Conservation (phyloP, 768 basidiomycete species). For the Sarcodon aspratus region DNA sequence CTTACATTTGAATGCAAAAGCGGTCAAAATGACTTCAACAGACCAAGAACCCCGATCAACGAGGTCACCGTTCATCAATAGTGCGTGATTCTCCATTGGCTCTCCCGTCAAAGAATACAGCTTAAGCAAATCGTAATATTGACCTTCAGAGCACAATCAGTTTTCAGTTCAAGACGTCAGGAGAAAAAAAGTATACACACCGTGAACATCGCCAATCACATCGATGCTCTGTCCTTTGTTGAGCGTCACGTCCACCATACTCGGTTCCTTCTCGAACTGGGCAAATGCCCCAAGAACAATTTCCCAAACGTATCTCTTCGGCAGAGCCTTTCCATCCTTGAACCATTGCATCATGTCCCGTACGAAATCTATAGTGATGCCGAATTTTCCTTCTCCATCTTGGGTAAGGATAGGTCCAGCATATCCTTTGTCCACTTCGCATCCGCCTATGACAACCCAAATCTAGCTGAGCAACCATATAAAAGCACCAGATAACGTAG, state of each 20-base stretch:
- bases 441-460: slow-evolving; percentile 40
- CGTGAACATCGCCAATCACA: slow-evolving; percentile 95
- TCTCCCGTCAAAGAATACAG: slow-evolving; percentile 77
- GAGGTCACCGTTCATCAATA: slow-evolving; percentile 91
- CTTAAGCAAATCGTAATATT: slow-evolving; percentile 91
- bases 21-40: slow-evolving; percentile 83
- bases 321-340: slow-evolving; percentile 87
- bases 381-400: slow-evolving; percentile 46
- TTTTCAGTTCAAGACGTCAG: slow-evolving; percentile 1
- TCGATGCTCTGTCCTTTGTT: slow-evolving; percentile 76
- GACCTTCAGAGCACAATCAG: slow-evolving; percentile 38
- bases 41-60: slow-evolving; percentile 98
- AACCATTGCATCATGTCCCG: slow-evolving; percentile 84
- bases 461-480: background rate
- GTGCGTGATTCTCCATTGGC: slow-evolving; percentile 74
- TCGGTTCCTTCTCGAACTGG: slow-evolving; percentile 66
- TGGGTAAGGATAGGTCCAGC: slow-evolving; percentile 61
- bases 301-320: slow-evolving; percentile 89
- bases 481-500: background rate
- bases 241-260: slow-evolving; percentile 66
- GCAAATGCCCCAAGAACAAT: slow-evolving; percentile 82
- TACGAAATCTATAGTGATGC: slow-evolving; percentile 70
- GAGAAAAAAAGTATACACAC: slow-evolving; percentile 26
- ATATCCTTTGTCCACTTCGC: slow-evolving; percentile 66
- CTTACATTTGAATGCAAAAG: slow-evolving; percentile 93